phyloP scores from a whole-genome alignment of 2,329 filamentous ascomycete species.

The Emmonsiellopsis sp. region DNA sequence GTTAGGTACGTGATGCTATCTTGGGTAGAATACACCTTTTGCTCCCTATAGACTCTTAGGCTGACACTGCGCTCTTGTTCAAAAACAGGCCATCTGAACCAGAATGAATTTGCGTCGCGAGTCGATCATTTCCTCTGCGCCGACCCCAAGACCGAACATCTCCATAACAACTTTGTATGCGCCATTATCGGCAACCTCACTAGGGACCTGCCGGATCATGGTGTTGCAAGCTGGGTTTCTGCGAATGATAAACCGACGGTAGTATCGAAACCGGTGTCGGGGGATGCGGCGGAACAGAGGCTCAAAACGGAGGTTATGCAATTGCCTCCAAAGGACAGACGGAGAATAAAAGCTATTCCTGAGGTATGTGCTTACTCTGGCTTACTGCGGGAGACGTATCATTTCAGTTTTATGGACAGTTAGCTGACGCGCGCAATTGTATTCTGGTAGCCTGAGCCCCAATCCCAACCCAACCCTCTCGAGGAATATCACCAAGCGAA shows the following conservation, averaged over 20 bases:
- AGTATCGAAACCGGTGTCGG: slow-evolving; percentile 42
- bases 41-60: neutral
- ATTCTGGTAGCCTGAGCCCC: slow-evolving; percentile 24
- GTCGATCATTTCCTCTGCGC: slow-evolving; percentile 46
- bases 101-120: slow-evolving; percentile 49
- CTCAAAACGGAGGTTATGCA: slow-evolving; percentile 57
- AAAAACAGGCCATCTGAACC: slow-evolving; percentile 46
- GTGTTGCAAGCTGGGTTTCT: slow-evolving; percentile 55
- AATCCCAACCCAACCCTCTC: slow-evolving; percentile 24
- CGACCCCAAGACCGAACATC: slow-evolving; percentile 44
- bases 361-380: slow-evolving; percentile 29
- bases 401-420: no score
- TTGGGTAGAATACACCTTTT: neutral
- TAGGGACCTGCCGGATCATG: slow-evolving; percentile 52
- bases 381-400: neutral
- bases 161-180: slow-evolving; percentile 54
- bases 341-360: slow-evolving; percentile 46
- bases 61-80: slow-evolving; percentile 3
- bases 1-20: slow-evolving; percentile 36
- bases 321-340: slow-evolving; percentile 49
- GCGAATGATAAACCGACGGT: slow-evolving; percentile 46
- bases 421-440: neutral
- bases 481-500: slow-evolving; percentile 37
- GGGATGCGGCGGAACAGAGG: slow-evolving; percentile 53
- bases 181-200: slow-evolving; percentile 50